Base-by-base conservation (phyloP, 2,329 filamentous ascomycete genomes). In the Paracoccidioides brasiliensis region DNA sequence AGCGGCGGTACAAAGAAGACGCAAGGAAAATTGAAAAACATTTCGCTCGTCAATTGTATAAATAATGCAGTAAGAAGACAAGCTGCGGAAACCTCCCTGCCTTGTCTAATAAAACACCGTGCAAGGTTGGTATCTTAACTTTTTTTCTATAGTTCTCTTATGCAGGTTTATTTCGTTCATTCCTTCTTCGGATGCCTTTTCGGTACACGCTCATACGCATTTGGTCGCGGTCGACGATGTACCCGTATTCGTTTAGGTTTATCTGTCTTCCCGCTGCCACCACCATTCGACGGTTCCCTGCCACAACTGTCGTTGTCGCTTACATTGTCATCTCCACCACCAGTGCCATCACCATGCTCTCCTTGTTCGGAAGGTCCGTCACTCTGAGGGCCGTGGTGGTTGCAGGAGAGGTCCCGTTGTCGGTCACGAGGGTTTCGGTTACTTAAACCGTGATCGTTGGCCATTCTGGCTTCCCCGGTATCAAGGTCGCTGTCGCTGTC, bases 141-240 rank as follows among this genome's bases (percentile, higher is more conserved):
- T 9, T 28, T 32, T 3, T 32, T 32, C 32, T 22, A 22, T 22
- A 22, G 28, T 14, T 30, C 22, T 4, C 32, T n/a, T 4, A 3
- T 48, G n/a, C 30, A 35, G 12, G 14, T 33, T 33, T 49, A 37
- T 49, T 49, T 14, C 41, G 3, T 7, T 22, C 32, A 15, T 35
- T 49, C 32, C 8, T 37, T 37, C 9, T 28, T 52, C 33, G 22
- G 14, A 9, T 54, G 53, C 33, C 43, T 52, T 37, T 49, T 59
- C 54, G 73, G 72, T 65, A 74, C 71, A 55, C 69, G 72, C 60
- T 76, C 74, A 59, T 76, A 76, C 6, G 73, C 74, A 65, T 76
- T 76, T 5, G 72, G 72, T 59, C 56, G 57, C 52, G 35, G 48
- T 14, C 37, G 50, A 60, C 65, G 67, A 37, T 37, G 45, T 49